Evolutionary conservation across 1,139 yeast genomes (phyloP).

Genomic region (Sugiyamaella sp.): DNA sequence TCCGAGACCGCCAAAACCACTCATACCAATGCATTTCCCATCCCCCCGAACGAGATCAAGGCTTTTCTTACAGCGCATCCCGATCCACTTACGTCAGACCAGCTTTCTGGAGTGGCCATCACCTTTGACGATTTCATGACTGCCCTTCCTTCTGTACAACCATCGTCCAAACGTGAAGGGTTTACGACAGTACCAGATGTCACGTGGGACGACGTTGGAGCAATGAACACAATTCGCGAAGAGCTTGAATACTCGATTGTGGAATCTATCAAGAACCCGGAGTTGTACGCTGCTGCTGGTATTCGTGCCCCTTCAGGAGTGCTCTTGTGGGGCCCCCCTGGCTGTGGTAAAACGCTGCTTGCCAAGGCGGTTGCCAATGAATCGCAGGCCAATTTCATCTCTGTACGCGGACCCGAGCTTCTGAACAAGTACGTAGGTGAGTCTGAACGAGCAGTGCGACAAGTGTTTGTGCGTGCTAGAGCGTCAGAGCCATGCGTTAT

Average conservation of each 20-base stretch:
- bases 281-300: constrained; percentile 85
- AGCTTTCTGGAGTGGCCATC: constrained; percentile 73
- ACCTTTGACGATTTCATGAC: constrained; percentile 75
- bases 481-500: constrained; percentile 96
- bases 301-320: constrained; percentile 98
- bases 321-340: constrained; percentile 98
- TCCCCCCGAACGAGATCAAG: constrained; percentile 12
- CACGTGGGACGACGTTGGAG: constrained; percentile 95
- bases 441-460: constrained; percentile 91
- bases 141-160: constrained; percentile 93
- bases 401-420: constrained; percentile 93
- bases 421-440: constrained; percentile 96
- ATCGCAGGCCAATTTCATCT: constrained; percentile 91
- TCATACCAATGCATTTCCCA: background rate
- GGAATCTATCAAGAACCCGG: constrained; percentile 94
- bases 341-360: constrained; percentile 93
- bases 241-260: constrained; percentile 97
- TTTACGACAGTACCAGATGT: constrained; percentile 99
- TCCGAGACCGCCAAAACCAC: background rate
- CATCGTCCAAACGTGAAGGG: constrained; percentile 97
- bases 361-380: constrained; percentile 99
- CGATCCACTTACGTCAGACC: constrained; percentile 71
- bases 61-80: constrained; percentile 73
- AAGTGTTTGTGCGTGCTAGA: constrained; percentile 90
- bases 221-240: constrained; percentile 73